Percentiles rank a stretch among this genome's conserved stretches.
Conservation (phyloP, 805 yeast genomes). For the Saccharomycopsis sp. region DNA sequence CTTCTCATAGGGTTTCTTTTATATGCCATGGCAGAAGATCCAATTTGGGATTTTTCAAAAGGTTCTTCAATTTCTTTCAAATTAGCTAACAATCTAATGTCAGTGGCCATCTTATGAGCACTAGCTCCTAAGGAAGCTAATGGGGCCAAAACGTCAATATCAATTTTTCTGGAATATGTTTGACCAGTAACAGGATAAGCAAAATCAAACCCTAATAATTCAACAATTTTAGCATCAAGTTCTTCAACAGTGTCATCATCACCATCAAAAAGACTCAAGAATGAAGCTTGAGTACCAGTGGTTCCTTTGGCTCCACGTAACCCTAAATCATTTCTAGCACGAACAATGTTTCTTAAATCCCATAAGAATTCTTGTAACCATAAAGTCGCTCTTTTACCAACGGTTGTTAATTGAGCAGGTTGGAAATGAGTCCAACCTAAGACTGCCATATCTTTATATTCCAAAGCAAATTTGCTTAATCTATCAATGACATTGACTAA, state of each 20-base stretch:
- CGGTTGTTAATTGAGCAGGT: slow-evolving; percentile 98
- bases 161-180: slow-evolving; percentile 97
- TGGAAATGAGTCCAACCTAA: slow-evolving; percentile 99
- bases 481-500: slow-evolving; percentile 92
- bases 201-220: slow-evolving; percentile 84
- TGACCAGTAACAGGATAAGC: slow-evolving; percentile 98
- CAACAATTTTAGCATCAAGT: slow-evolving; percentile 84
- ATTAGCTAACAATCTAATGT: slow-evolving; percentile 89
- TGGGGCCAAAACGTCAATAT: slow-evolving; percentile 87
- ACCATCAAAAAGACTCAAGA: slow-evolving; percentile 90
- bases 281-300: slow-evolving; percentile 97
- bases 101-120: slow-evolving; percentile 97
- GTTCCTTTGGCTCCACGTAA: slow-evolving; percentile 98
- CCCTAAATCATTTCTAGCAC: slow-evolving; percentile 95
- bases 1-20: slow-evolving; percentile 99
- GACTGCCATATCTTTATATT: slow-evolving; percentile 92
- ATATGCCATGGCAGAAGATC: slow-evolving; percentile 98
- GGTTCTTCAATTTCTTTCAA: slow-evolving; percentile 98
- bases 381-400: slow-evolving; percentile 94
- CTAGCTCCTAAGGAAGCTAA: slow-evolving; percentile 91
- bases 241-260: slow-evolving; percentile 94
- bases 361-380: slow-evolving; percentile 97
- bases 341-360: slow-evolving; percentile 91
- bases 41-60: slow-evolving; percentile 96
- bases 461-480: slow-evolving; percentile 75